Conservation (phyloP, 352 stramenopile species). For the Phytophthora idaei region DNA sequence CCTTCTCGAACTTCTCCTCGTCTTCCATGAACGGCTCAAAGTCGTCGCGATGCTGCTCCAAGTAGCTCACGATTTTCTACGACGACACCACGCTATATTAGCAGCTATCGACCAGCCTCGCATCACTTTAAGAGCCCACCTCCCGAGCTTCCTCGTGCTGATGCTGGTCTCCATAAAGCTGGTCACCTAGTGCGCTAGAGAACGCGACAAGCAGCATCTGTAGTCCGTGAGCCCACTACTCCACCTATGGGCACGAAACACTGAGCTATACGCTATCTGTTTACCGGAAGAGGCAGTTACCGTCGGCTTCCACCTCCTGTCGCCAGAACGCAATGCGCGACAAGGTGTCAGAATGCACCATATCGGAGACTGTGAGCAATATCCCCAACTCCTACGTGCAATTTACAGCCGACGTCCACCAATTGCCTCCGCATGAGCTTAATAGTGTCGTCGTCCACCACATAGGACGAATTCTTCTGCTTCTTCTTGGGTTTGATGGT, state of each 20-base stretch:
- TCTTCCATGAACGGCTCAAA: slow-evolving; percentile 91
- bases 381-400: slow-evolving; percentile 35
- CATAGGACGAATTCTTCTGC: slow-evolving; percentile 33
- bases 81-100: background rate
- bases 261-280: background rate
- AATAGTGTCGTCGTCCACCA: slow-evolving; percentile 56
- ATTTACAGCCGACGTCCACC: slow-evolving; percentile 63
- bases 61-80: slow-evolving; percentile 74
- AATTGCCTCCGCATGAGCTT: slow-evolving; percentile 65
- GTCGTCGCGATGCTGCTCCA: slow-evolving; percentile 71
- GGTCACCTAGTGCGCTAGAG: slow-evolving; percentile 68
- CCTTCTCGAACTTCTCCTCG: slow-evolving; percentile 85
- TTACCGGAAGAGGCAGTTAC: slow-evolving; percentile 87
- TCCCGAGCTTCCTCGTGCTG: slow-evolving; percentile 70
- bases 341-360: slow-evolving; percentile 1
- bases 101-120: background rate
- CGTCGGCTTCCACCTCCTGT: slow-evolving; percentile 79
- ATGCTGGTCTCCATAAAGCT: slow-evolving; percentile 77
- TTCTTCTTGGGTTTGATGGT: slow-evolving; percentile 41
- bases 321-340: slow-evolving; percentile 4
- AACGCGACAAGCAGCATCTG: slow-evolving; percentile 9
- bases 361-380: slow-evolving; percentile 2
- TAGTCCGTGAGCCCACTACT: slow-evolving; percentile 3
- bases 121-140: slow-evolving; percentile 26
- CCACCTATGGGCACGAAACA: too few relatives aligned